Evolutionary conservation across 495 filamentous ascomycete species (phyloP).

Genomic region (Neurospora sp.): DNA sequence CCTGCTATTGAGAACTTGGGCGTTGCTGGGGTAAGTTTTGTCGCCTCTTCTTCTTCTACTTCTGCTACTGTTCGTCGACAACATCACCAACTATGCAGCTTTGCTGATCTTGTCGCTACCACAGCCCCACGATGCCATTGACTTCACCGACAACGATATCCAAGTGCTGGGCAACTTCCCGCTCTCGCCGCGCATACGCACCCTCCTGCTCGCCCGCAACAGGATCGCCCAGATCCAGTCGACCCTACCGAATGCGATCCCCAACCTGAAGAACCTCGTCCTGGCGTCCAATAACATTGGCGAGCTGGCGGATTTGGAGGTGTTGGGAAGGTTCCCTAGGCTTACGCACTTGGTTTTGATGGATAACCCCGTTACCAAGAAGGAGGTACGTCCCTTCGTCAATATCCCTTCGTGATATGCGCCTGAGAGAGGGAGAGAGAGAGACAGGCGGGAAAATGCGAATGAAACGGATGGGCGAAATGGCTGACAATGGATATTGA

Average conservation of each 20-base stretch:
- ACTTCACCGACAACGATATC: slow-evolving; percentile 98
- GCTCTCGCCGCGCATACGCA: slow-evolving; percentile 75
- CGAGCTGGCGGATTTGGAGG: slow-evolving; percentile 81
- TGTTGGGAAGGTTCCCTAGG: slow-evolving; percentile 54
- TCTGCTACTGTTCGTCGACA: neutral
- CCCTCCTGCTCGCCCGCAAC: slow-evolving; percentile 84
- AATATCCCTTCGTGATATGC: neutral
- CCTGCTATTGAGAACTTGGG: slow-evolving; percentile 96
- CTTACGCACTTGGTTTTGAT: slow-evolving; percentile 73
- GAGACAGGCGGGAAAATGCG: neutral
- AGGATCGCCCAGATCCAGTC: slow-evolving; percentile 73
- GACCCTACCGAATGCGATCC: slow-evolving; percentile 58
- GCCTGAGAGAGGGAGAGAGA: neutral
- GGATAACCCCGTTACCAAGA: slow-evolving; percentile 83
- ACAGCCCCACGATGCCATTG: slow-evolving; percentile 81
- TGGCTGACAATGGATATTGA: slow-evolving; percentile 3
- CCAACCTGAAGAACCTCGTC: slow-evolving; percentile 67
- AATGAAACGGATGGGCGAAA: neutral
- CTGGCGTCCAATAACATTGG: slow-evolving; percentile 65
- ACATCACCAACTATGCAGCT: neutral
- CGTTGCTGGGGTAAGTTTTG: slow-evolving; percentile 65
- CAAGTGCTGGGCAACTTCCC: slow-evolving; percentile 84
- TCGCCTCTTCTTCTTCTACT: too few relatives aligned
- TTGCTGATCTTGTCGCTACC: neutral
- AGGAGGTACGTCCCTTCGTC: slow-evolving; percentile 57